Base-by-base conservation (phyloP, 306 rosid genomes). In the Corylus heterophylla region DNA sequence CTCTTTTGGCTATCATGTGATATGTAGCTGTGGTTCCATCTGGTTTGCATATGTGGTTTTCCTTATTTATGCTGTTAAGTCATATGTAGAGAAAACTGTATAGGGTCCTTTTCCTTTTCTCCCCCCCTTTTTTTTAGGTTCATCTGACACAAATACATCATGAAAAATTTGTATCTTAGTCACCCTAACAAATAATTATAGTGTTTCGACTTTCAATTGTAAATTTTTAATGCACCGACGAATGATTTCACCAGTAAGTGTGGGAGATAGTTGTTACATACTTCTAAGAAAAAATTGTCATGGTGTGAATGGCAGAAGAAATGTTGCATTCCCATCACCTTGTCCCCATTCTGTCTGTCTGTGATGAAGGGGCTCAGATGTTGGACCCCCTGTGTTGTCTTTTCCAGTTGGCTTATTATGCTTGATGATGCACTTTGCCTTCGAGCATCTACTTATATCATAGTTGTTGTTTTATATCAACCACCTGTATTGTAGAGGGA, bases 71-170 rank as follows among this genome's bases (percentile, higher is more conserved):
- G 88, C 12, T 78, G 75, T 81, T 80, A 79, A 81, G 69, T 71
- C 67, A 47, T 80, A 68, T 78, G 83, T 81, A 84, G 83, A 83
- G 79, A 69, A 71, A 75, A 89, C 80, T 87, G 93, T 90, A 89
- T 80, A 87, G 90, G 78, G 76, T 61, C 80, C 16, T 68, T 69
- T 35, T 74, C 31, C 35, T 18, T 76, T 25, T 71, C 61, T 16
- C 77, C 69, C 73, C 73, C 75, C 76, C 31, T 63, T 74, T 68
- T 68, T 83, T 75, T 74, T 74, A 69, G 75, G 78, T 70, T 78
- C 80, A 14, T 54, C 73, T 83, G 77, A 91, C 86, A 83, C 80
- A 83, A 80, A 86, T 87, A 84, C 86, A 49, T 71, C 78, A 58
- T 75, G 61, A 76, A 81, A 83, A 81, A 11, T 85, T 86, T 86